Base-by-base conservation (phyloP, 1,139 yeast species). In the Blastobotrys proliferans region DNA sequence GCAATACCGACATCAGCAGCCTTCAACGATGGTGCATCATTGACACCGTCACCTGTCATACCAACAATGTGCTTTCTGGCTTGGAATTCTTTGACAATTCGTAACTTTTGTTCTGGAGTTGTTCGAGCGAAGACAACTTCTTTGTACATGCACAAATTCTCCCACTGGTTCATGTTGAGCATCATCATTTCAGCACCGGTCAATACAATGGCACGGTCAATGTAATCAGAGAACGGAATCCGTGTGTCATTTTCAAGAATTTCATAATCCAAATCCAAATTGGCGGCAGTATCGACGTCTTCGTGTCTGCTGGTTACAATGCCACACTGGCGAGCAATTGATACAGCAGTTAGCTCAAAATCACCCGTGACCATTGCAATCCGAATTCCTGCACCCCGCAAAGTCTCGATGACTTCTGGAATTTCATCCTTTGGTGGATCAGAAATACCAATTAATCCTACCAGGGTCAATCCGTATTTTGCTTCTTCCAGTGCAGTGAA, bases 321-420 rank as follows among this genome's bases (percentile, higher is more conserved):
- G 21, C 53, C 51, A 2, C 72, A 66, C 48, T 69, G 68, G 37
- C 64, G 62, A 10, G 77, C 78, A 55, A 76, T 75, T 2, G 77
- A 69, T 35, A 68, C 63, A 4, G 77, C 81, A n/a, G 80, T 75
- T 26, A 72, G 58, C 48, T 70, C 74, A 51, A 68, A 73, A 54
- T 75, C 81, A 42, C 80, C 80, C 22, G 80, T 75, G 28, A 74
- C 73, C 79, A 75, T 75, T 17, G 70, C 66, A 19, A 72, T 61
- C 40, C 71, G 71, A 37, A 74, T 67, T 17, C 79, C 78, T 18
- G 79, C 79, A n/a, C 56, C 58, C 45, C 72, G 64, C 38, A 73
- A 63, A 2, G 59, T 63, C 2, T 54, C 46, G 37, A 73, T 64
- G 13, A 71, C 73, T 6, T 61, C 61, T n/a, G 62, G 64, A 35